These are phyloP conservation scores for Huntiella savannae DNA, from an alignment of 2,329 filamentous ascomycete genomes.

Conservation along the genomic window DNA sequence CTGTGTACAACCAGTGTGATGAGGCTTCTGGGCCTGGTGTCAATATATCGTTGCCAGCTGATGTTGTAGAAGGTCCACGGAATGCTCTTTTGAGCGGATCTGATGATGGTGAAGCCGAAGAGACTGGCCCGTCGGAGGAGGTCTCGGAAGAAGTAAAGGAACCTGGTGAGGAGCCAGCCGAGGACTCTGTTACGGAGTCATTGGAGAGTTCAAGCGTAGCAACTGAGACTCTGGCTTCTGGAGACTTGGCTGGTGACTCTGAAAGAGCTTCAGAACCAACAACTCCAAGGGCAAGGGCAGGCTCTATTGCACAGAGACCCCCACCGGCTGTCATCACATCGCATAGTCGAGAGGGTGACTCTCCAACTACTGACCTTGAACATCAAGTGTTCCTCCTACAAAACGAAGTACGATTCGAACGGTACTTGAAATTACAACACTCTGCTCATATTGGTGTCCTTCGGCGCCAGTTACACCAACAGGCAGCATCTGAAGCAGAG, in stretches of 20 bases:
- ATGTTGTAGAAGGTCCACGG: neutral
- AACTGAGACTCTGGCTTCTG: neutral
- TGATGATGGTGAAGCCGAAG: neutral
- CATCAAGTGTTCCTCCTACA: conserved; percentile 57
- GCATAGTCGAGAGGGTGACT: neutral
- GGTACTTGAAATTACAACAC: conserved; percentile 69
- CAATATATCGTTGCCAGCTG: neutral
- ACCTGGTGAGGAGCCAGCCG: neutral
- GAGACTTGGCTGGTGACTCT: neutral
- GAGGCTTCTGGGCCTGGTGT: neutral
- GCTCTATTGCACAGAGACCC: neutral
- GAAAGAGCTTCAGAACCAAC: neutral
- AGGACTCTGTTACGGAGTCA: neutral
- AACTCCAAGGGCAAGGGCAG: neutral
- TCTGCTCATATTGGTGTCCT: conserved; percentile 64
- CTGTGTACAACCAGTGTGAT: conserved; percentile 5
- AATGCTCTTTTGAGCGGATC: conserved; percentile 2
- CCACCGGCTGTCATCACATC: neutral
- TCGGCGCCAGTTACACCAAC: conserved; percentile 52
- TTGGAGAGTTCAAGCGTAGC: neutral
- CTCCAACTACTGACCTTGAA: conserved; percentile 27
- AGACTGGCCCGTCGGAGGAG: neutral
- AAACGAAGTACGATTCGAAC: conserved; percentile 68
- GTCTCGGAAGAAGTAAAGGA: neutral
- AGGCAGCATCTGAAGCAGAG: conserved; percentile 63